phyloP scores from a whole-genome alignment of 116 monocot species.

The Papilionanthe hybrid region DNA sequence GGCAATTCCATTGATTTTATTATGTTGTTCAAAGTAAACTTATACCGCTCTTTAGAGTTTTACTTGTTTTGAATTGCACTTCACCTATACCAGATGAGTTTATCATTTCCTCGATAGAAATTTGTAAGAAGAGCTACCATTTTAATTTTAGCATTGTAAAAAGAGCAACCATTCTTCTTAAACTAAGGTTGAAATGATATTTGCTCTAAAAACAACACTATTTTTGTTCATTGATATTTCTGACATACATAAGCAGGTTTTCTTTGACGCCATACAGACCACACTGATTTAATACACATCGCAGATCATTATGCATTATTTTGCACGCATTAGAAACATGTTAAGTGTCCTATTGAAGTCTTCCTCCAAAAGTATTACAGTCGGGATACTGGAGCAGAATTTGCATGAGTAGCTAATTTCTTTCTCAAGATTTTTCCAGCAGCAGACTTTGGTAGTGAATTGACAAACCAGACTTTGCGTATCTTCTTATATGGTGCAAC shows the following conservation, averaged over 20 bases:
- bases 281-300: neutral
- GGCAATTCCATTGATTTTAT: too few species aligned
- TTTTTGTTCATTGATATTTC: neutral
- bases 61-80: too few species aligned
- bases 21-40: too few species aligned
- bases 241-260: neutral
- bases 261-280: neutral
- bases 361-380: neutral
- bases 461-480: slow-evolving; percentile 31
- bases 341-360: neutral
- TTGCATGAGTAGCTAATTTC: slow-evolving; percentile 16
- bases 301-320: neutral
- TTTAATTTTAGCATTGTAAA: too few species aligned
- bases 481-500: slow-evolving; percentile 62
- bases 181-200: neutral
- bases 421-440: slow-evolving; percentile 50
- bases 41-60: too few species aligned
- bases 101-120: too few species aligned
- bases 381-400: neutral
- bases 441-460: slow-evolving; percentile 44
- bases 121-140: too few species aligned
- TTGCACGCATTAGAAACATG: neutral
- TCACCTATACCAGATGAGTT: too few species aligned
- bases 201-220: neutral
- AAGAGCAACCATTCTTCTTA: too few species aligned